Conservation (phyloP, 78 protist genomes). For the Cavenderia fasciculata region DNA sequence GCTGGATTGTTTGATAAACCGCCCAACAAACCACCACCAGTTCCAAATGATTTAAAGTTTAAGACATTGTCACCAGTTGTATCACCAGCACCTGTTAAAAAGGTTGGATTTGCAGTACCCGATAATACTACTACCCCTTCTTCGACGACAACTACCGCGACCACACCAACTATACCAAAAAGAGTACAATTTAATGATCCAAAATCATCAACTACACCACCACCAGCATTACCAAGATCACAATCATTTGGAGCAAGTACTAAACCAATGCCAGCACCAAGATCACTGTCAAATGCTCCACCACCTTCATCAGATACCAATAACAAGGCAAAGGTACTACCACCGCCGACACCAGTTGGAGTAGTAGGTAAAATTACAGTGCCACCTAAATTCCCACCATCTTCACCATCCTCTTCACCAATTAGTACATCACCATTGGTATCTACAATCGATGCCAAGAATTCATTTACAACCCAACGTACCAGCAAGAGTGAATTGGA, state of each 20-base stretch:
- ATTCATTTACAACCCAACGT: not conserved
- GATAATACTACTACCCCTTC: not conserved
- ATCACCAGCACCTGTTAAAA: not conserved
- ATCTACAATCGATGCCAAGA: not conserved
- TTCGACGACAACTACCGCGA: not conserved
- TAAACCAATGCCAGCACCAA: conserved; percentile 2
- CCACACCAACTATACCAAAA: not conserved
- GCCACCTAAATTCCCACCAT: not conserved
- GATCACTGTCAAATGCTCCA: not conserved
- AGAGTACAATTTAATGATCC: not conserved
- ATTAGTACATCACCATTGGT: not conserved
- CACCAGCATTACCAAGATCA: conserved; percentile 1
- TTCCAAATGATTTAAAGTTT: not conserved
- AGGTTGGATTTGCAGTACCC: not conserved
- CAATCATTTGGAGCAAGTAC: not conserved
- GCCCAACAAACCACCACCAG: conserved; percentile 19
- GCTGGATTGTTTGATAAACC: conserved; percentile 2
- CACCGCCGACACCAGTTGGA: not conserved
- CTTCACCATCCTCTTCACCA: not conserved
- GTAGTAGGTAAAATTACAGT: not conserved
- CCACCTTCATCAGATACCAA: not conserved
- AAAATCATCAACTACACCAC: not conserved
- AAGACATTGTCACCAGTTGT: too few species aligned
- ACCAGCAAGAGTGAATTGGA: not conserved
- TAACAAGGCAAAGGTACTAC: not conserved